Conservation (phyloP, 768 basidiomycete species). For the Leucogyrophana mollusca region DNA sequence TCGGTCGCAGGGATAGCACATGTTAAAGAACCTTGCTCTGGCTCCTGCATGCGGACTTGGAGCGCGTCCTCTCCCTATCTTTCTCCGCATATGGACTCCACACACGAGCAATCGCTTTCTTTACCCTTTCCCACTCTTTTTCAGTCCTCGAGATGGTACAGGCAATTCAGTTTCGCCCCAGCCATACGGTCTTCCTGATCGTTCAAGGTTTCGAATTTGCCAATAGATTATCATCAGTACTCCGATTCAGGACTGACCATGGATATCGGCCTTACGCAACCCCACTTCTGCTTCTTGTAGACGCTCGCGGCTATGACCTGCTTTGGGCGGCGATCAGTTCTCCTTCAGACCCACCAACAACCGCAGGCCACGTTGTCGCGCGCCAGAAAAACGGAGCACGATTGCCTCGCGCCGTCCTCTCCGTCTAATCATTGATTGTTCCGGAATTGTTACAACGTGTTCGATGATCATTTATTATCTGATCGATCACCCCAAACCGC, state of each 20-base stretch:
- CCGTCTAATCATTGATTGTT: no score
- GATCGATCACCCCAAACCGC: no score
- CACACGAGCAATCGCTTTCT: neutral
- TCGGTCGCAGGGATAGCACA: constrained; percentile 4
- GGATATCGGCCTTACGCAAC: neutral
- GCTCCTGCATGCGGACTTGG: constrained; percentile 7
- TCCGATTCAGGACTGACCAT: constrained; percentile 1
- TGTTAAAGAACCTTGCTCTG: constrained; percentile 4
- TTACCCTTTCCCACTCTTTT: constrained; percentile 3
- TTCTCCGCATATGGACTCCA: constrained; percentile 7
- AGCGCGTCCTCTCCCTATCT: constrained; percentile 5
- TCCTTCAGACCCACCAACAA: neutral
- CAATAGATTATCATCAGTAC: constrained; percentile 2
- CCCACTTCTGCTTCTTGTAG: neutral
- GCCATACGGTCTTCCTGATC: neutral
- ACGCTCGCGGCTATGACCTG: neutral
- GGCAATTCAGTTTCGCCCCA: constrained; percentile 3
- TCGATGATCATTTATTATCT: no score
- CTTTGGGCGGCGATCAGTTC: neutral
- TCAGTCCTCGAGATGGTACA: neutral
- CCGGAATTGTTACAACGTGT: no score
- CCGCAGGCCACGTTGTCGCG: neutral
- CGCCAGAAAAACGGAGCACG: no score
- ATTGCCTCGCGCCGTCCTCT: no score
- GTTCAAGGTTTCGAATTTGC: constrained; percentile 10